Evolutionary conservation across 106 monocot genomes (phyloP).

Genomic region (Phalaenopsis aphrodite): DNA sequence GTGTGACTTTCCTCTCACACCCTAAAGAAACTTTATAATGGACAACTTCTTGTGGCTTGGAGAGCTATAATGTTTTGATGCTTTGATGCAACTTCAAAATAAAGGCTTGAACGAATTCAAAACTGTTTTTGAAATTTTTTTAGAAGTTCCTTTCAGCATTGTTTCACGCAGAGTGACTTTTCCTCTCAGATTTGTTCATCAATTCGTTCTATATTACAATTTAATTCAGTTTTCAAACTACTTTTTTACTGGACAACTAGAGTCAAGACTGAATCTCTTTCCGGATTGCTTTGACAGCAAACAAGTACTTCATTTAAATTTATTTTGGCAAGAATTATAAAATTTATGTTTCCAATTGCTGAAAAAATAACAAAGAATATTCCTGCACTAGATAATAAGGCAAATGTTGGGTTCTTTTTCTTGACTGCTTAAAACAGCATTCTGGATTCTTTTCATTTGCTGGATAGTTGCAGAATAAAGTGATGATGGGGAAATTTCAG

Average conservation of each 20-base stretch:
- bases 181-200: neutral
- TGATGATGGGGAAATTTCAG: too few relatives aligned
- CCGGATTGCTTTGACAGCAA: neutral
- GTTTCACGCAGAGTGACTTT: neutral
- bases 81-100: neutral
- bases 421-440: too few relatives aligned
- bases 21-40: slow-evolving; percentile 2
- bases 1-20: slow-evolving; percentile 65
- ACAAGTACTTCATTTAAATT: too few relatives aligned
- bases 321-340: neutral
- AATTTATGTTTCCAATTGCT: neutral
- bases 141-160: neutral
- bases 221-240: neutral
- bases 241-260: neutral
- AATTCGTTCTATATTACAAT: neutral
- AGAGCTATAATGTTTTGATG: neutral
- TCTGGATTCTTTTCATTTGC: too few relatives aligned
- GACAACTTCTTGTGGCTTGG: neutral
- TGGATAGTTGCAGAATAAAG: too few relatives aligned
- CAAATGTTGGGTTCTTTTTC: neutral
- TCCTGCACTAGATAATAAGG: neutral
- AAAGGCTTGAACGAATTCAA: neutral
- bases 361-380: neutral
- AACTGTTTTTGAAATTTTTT: neutral
- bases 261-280: neutral